A percentile compares a stretch with the other conserved stretches of the same genome.
These are phyloP conservation scores for Leishmania turanica DNA, from an alignment of 208 protist genomes.

Conservation along the genomic window DNA sequence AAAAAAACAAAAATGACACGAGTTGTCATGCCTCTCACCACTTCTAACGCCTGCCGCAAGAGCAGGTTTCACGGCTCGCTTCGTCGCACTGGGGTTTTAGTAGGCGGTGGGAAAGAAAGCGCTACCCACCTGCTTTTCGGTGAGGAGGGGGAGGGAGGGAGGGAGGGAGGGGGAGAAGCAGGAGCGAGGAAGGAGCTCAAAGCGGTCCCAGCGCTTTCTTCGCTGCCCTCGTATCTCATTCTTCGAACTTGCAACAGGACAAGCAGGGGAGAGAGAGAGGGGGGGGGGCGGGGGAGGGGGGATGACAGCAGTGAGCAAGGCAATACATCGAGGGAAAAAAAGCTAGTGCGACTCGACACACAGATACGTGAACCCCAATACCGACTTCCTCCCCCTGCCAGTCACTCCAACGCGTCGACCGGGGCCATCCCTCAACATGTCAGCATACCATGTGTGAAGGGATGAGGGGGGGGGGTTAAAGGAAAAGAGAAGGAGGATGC, in stretches of 20 bases:
- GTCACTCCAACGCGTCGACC: background rate
- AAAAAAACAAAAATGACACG: background rate
- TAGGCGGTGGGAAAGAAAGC: background rate
- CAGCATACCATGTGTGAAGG: background rate
- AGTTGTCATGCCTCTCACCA: background rate
- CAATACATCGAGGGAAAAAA: background rate
- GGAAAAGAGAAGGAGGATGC: background rate
- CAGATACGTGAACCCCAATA: background rate
- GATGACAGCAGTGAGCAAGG: background rate
- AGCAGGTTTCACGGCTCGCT: background rate
- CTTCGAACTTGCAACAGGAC: background rate
- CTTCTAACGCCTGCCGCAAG: background rate
- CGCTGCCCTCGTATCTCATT: background rate
- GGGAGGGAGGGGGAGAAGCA: background rate
- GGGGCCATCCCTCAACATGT: background rate
- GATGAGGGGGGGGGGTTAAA: background rate
- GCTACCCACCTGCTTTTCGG: background rate
- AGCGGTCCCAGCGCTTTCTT: background rate
- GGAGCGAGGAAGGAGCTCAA: background rate
- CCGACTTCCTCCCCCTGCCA: background rate
- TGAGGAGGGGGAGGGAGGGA: background rate
- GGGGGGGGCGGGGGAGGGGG: no score
- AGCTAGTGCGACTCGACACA: background rate
- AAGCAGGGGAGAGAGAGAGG: background rate
- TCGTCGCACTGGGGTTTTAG: background rate